phyloP scores from a whole-genome alignment of 768 basidiomycete genomes.

The Pleurotus giganteus region DNA sequence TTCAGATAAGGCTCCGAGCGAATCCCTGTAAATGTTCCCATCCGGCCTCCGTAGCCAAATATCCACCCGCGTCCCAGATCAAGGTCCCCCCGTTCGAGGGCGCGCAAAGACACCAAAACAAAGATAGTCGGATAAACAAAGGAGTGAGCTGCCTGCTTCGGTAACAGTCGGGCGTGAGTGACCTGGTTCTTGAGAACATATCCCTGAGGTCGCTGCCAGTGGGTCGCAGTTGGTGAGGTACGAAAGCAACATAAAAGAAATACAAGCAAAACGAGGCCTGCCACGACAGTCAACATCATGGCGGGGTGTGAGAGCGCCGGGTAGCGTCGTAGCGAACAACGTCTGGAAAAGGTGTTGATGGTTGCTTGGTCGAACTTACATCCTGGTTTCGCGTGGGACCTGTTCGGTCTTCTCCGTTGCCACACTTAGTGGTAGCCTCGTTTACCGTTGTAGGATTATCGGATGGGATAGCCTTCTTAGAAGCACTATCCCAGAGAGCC shows the following conservation, averaged over 20 bases:
- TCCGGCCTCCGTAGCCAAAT: constrained; percentile 51
- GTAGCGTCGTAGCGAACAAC: too few relatives aligned
- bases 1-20: constrained; percentile 44
- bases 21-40: constrained; percentile 45
- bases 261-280: too few relatives aligned
- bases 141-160: constrained; percentile 42
- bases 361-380: too few relatives aligned
- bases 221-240: too few relatives aligned
- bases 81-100: constrained; percentile 44
- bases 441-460: too few relatives aligned
- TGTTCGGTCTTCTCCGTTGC: neutral
- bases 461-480: neutral
- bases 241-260: too few relatives aligned
- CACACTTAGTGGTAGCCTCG: neutral
- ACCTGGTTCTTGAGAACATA: constrained; percentile 54
- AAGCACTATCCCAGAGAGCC: too few relatives aligned
- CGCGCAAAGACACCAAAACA: constrained; percentile 53
- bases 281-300: too few relatives aligned
- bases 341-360: too few relatives aligned
- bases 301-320: too few relatives aligned
- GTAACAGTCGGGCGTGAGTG: constrained; percentile 52
- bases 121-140: constrained; percentile 63
- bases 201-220: constrained; percentile 17
- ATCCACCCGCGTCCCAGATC: constrained; percentile 48
- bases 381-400: too few relatives aligned